Base-by-base conservation (phyloP, 352 stramenopile species). In the Pythium coloratum region DNA sequence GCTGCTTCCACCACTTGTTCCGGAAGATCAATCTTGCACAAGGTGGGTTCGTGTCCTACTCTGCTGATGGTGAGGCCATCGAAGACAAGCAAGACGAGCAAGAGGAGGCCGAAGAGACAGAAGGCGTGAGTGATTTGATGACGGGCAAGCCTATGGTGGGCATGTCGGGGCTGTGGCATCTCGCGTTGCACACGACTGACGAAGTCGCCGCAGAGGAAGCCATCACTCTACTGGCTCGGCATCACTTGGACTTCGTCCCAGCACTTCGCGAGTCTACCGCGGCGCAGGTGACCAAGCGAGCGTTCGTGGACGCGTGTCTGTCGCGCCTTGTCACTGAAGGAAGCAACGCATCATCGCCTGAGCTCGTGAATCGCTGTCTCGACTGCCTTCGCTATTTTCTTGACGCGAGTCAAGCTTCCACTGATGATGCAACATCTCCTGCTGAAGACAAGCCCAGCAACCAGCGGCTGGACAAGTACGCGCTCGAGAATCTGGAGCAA, bases 1-100 rank as follows among this genome's bases (percentile, higher is more conserved):
- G 70, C 58, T 92, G 86, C 55, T 91, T 94, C 56, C 82, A 94
- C 36, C 72, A 76, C 8, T 67, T 94, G 10, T 94, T 94, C 53
- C 76, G 73, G 2, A 67, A 71, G 2, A 64, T 92, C n/a, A 94
- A 94, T 33, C 7, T 82, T 16, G 30, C 60, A 9, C 68, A 62
- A 4, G 77, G 78, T 28, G 76, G 73, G 0, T 56, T 92, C 0
- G 69, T 62, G 26, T 57, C 40, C 14, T 62, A 57, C 30, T 34
- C 47, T 53, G 24, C 34, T 2, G 34, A 69, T 14, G 49, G 47
- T 4, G 44, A 26, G 20, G 26, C 55, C 20, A 36, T 59, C n/a
- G 61, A 73, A 20, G 67, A 69, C 12, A 50, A 56, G 3, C 46
- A 30, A 32, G 42, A 66, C 8, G 65, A 70, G 0, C 13, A 62